Evolutionary conservation across 2,329 filamentous ascomycete species (phyloP).

Genomic region (Fusarium poae): DNA sequence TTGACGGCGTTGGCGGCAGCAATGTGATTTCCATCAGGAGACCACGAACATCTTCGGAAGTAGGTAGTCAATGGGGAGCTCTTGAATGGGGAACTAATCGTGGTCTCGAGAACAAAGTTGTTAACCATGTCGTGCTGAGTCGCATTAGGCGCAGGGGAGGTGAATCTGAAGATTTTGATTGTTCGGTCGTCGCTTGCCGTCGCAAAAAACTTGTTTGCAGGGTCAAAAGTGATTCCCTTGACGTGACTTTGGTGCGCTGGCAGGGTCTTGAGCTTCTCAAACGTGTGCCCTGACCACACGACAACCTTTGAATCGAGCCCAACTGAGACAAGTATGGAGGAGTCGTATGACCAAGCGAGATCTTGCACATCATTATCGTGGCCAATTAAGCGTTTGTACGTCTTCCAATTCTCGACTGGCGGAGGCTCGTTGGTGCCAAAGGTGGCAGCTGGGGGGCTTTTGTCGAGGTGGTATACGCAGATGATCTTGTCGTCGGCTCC

Average conservation of each 20-base stretch:
- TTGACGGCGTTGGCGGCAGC: constrained; percentile 97
- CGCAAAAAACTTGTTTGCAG: constrained; percentile 98
- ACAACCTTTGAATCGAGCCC: constrained; percentile 98
- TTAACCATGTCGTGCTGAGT: constrained; percentile 95
- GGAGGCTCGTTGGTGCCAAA: constrained; percentile 93
- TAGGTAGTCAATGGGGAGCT: constrained; percentile 96
- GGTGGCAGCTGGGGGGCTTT: constrained; percentile 80
- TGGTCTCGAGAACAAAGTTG: constrained; percentile 96
- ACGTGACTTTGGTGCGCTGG: constrained; percentile 96
- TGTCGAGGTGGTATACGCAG: constrained; percentile 93
- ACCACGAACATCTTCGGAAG: constrained; percentile 97
- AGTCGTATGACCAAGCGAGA: constrained; percentile 95
- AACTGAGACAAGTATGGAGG: constrained; percentile 94
- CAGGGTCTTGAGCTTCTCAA: constrained; percentile 96
- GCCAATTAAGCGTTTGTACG: constrained; percentile 90
- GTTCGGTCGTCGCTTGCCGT: constrained; percentile 97
- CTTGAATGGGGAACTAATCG: constrained; percentile 86
- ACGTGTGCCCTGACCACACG: constrained; percentile 97
- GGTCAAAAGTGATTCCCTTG: constrained; percentile 98
- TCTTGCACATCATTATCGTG: constrained; percentile 99
- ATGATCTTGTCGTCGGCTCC: constrained; percentile 99
- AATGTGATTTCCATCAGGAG: constrained; percentile 95
- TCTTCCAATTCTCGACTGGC: constrained; percentile 98
- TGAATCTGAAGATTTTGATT: constrained; percentile 97
- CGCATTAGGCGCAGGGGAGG: constrained; percentile 88